A percentile compares a stretch with the other conserved stretches of the same genome.
Conservation (phyloP, 805 yeast genomes). For the Zygoascus flipseniorum region DNA sequence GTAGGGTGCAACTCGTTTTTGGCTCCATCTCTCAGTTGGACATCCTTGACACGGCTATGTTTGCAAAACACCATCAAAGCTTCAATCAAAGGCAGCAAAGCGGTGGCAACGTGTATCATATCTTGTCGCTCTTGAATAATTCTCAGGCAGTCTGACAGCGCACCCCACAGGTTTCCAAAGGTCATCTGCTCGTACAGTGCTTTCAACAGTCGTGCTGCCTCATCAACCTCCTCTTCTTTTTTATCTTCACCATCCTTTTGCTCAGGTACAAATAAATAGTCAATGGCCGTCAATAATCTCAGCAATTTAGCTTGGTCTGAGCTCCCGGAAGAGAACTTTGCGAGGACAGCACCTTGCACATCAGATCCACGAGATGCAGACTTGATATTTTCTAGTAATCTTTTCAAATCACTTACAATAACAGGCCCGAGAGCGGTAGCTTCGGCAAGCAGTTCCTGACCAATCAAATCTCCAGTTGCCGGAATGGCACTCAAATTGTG, state of each 20-base stretch:
- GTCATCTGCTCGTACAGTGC: conserved; percentile 56
- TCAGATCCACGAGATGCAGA: conserved; percentile 34
- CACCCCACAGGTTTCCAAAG: conserved; percentile 77
- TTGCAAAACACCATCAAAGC: conserved; percentile 95
- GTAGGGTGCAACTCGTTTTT: conserved; percentile 27
- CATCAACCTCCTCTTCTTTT: conserved; percentile 17
- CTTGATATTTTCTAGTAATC: conserved; percentile 39
- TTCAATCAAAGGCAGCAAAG: conserved; percentile 78
- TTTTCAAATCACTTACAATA: conserved; percentile 47
- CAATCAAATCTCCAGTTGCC: conserved; percentile 55
- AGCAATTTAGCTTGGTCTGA: conserved; percentile 87
- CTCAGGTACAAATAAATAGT: conserved; percentile 55
- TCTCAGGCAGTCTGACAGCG: conserved; percentile 63
- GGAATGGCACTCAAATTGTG: conserved; percentile 59
- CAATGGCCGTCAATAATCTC: conserved; percentile 79
- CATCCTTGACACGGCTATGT: conserved; percentile 58
- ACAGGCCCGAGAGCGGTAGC: conserved; percentile 53
- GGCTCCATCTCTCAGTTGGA: conserved; percentile 40
- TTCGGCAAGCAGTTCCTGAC: conserved; percentile 53
- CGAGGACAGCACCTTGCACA: conserved; percentile 45
- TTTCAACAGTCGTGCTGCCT: conserved; percentile 12
- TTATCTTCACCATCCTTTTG: conserved; percentile 17
- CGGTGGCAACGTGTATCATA: conserved; percentile 62
- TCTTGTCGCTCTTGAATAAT: conserved; percentile 51
- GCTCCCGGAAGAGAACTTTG: conserved; percentile 65